phyloP scores from a whole-genome alignment of 2,329 filamentous ascomycete species.

The Davidsoniella virescens region DNA sequence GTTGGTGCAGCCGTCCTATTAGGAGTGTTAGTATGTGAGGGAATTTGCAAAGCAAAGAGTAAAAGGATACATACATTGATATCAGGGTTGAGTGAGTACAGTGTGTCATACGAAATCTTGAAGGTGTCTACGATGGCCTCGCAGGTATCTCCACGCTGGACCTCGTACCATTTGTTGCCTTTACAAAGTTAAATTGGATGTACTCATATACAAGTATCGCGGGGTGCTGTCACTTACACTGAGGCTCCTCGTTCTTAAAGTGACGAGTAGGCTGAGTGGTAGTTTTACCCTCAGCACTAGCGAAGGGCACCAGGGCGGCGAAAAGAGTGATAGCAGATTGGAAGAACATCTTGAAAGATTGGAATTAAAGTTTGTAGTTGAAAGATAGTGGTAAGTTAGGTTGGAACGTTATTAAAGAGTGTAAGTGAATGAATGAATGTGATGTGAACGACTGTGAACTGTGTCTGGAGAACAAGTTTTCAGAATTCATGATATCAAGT shows the following conservation, averaged over 20 bases:
- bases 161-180: conserved; percentile 11
- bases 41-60: background rate
- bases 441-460: too few species aligned
- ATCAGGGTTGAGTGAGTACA: conserved; percentile 5
- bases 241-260: background rate
- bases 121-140: conserved; percentile 1
- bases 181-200: background rate
- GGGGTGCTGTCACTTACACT: background rate
- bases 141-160: conserved; percentile 10
- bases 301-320: background rate
- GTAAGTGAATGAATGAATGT: too few species aligned
- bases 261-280: background rate
- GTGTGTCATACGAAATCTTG: conserved; percentile 1
- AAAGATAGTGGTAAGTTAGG: too few species aligned
- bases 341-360: conserved; percentile 7
- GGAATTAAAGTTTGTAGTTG: background rate
- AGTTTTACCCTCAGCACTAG: background rate
- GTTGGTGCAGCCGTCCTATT: conserved; percentile 9
- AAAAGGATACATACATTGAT: conserved; percentile 4
- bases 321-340: background rate
- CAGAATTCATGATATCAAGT: too few species aligned
- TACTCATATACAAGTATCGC: background rate
- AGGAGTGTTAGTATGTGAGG: background rate
- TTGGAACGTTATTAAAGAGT: background rate
- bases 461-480: too few species aligned